Evolutionary conservation across 108 stramenopile species (phyloP).

Genomic region (Chaetoceros tenuissimus): DNA sequence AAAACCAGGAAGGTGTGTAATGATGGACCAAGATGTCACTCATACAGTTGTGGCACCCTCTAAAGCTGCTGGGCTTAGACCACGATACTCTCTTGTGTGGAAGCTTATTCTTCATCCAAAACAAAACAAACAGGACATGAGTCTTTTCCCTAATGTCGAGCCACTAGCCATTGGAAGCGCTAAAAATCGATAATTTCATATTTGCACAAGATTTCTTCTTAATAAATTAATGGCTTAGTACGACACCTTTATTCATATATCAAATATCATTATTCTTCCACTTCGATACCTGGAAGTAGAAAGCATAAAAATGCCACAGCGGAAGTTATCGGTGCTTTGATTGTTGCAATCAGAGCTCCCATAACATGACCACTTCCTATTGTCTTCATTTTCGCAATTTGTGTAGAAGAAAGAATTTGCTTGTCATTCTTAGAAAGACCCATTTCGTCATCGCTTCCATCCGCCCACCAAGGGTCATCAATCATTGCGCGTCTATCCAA

Average conservation of each 20-base stretch:
- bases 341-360: background rate
- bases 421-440: background rate
- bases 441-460: background rate
- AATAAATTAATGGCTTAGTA: too few species aligned
- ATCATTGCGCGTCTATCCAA: constrained; percentile 31
- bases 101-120: constrained; percentile 65
- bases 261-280: background rate
- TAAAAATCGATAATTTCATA: background rate
- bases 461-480: constrained; percentile 40
- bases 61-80: constrained; percentile 37
- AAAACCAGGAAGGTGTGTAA: constrained; percentile 41
- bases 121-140: constrained; percentile 38
- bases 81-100: constrained; percentile 67
- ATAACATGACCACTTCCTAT: background rate
- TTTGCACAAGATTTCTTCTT: too few species aligned
- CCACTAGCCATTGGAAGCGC: constrained; percentile 37
- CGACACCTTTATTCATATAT: background rate
- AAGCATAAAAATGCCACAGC: background rate
- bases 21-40: constrained; percentile 60
- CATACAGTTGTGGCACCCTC: constrained; percentile 59
- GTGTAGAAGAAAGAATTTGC: background rate
- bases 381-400: background rate
- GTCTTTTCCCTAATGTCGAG: constrained; percentile 27
- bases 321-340: background rate
- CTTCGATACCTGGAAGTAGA: background rate